phyloP scores from a whole-genome alignment of 805 yeast species.

The Starmerella sirachaensis region DNA sequence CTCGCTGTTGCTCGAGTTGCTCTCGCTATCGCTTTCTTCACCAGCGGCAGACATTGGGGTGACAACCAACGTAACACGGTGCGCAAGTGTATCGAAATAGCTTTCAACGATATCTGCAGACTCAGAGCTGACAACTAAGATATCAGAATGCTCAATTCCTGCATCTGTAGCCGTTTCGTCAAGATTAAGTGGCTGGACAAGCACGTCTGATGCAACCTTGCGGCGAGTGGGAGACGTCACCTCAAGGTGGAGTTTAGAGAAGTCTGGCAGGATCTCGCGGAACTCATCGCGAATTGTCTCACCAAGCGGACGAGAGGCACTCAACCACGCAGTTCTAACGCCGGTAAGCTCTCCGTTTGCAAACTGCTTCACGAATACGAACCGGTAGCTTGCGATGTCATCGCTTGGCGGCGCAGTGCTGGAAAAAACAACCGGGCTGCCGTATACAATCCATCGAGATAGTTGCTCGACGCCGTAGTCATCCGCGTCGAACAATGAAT shows the following conservation, averaged over 20 bases:
- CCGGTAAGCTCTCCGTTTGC: conserved; percentile 57
- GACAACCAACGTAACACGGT: conserved; percentile 23
- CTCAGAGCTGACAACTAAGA: too few species aligned
- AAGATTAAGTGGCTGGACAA: neutral
- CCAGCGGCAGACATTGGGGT: conserved; percentile 3
- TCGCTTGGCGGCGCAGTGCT: conserved; percentile 13
- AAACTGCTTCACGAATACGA: conserved; percentile 27
- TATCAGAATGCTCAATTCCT: conserved; percentile 3
- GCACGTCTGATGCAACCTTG: neutral
- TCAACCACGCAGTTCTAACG: conserved; percentile 45
- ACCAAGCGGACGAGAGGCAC: conserved; percentile 10
- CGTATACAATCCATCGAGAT: conserved; percentile 10
- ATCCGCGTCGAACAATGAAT: conserved; percentile 3
- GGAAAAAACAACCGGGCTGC: conserved; percentile 16
- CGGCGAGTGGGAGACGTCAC: conserved; percentile 1
- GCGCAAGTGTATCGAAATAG: conserved; percentile 28
- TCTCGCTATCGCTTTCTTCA: conserved; percentile 19
- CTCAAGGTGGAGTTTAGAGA: too few species aligned
- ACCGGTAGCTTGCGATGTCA: conserved; percentile 5
- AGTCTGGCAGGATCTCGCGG: too few species aligned
- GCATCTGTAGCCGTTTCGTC: neutral
- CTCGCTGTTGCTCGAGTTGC: conserved; percentile 7
- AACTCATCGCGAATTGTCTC: conserved; percentile 26
- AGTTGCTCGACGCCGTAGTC: conserved; percentile 11
- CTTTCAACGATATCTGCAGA: too few species aligned